These are phyloP conservation scores for Letharia columbiana DNA, from an alignment of 495 filamentous ascomycete genomes.

Conservation along the genomic window DNA sequence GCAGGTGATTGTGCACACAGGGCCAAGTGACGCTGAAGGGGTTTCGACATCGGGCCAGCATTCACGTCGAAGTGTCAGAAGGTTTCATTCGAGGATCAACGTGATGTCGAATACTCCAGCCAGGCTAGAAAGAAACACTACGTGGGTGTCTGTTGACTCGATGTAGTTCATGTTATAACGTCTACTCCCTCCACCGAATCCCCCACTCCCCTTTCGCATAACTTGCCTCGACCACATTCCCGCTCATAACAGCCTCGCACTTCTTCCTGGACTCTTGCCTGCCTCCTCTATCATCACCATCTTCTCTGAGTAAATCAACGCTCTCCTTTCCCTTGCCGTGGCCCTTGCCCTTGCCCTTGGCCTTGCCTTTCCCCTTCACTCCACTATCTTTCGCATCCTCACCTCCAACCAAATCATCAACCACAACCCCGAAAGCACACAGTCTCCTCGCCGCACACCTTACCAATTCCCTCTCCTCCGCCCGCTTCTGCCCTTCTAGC, in stretches of 20 bases:
- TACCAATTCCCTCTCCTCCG: not conserved
- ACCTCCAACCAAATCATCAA: not conserved
- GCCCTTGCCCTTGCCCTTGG: not conserved
- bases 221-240: constrained; percentile 32
- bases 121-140: too few species aligned
- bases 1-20: too few species aligned
- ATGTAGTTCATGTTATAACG: too few species aligned
- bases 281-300: not conserved
- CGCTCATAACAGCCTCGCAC: constrained; percentile 27
- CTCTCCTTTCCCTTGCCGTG: not conserved
- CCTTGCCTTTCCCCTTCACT: not conserved
- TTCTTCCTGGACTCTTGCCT: not conserved
- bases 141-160: too few species aligned
- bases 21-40: too few species aligned
- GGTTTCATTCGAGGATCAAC: too few species aligned
- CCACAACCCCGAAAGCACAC: not conserved
- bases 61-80: too few species aligned
- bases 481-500: constrained; percentile 4
- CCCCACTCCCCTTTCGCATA: constrained; percentile 40
- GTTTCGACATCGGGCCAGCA: too few species aligned
- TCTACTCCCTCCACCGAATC: constrained; percentile 32
- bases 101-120: too few species aligned
- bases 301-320: not conserved
- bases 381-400: not conserved
- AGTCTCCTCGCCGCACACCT: not conserved